Percentiles rank a stretch among this genome's conserved stretches.
Conservation (phyloP, 2,329 filamentous ascomycete species). For the Parastagonospora avenae region DNA sequence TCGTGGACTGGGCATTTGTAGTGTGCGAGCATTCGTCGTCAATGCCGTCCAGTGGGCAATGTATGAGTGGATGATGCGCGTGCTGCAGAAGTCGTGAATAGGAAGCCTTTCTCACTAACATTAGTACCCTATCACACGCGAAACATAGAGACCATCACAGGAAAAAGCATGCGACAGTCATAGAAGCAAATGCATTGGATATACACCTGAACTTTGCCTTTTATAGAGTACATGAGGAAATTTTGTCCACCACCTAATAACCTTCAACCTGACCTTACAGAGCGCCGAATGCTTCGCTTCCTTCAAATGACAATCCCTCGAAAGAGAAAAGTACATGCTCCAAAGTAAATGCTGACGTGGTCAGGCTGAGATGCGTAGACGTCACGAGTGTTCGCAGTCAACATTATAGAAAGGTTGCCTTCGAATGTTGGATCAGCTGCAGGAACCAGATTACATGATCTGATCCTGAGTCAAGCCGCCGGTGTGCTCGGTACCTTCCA, state of each 20-base stretch:
- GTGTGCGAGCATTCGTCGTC: conserved; percentile 83
- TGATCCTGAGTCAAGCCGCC: conserved; percentile 90
- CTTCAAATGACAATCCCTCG: conserved; percentile 20
- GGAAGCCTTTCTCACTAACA: neutral
- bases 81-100: conserved; percentile 27
- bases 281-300: conserved; percentile 12
- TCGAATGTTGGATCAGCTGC: conserved; percentile 1
- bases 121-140: neutral
- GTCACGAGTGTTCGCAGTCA: too few relatives aligned
- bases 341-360: too few relatives aligned
- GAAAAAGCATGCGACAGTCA: neutral
- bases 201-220: conserved; percentile 27
- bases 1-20: conserved; percentile 80
- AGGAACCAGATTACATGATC: conserved; percentile 73
- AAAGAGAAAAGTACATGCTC: conserved; percentile 9
- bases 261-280: conserved; percentile 10
- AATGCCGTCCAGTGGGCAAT: conserved; percentile 93
- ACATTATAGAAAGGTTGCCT: neutral
- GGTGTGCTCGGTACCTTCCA: conserved; percentile 78
- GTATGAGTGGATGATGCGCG: conserved; percentile 84
- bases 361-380: too few relatives aligned
- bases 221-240: conserved; percentile 43
- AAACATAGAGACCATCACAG: neutral
- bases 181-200: neutral
- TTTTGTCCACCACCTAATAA: conserved; percentile 26